A percentile compares a stretch with the other conserved stretches of the same genome.
phyloP scores from a whole-genome alignment of 345 rosid species.

The Balakata baccata region DNA sequence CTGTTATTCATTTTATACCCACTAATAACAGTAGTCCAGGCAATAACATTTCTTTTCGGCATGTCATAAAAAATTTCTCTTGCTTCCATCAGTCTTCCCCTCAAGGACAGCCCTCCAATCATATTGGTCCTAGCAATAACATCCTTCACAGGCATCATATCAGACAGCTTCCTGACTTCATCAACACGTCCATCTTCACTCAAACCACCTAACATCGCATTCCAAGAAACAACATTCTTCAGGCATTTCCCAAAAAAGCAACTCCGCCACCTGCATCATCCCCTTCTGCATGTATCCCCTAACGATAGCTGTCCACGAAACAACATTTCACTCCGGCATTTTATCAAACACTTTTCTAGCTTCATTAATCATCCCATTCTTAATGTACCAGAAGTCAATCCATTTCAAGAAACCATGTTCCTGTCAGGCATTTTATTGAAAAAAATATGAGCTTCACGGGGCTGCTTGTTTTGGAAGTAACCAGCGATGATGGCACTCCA shows the following conservation, averaged over 20 bases:
- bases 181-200: conserved; percentile 50
- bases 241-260: conserved; percentile 69
- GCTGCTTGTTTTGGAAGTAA: conserved; percentile 52
- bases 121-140: conserved; percentile 73
- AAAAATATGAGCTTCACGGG: conserved; percentile 44
- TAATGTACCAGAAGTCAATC: conserved; percentile 56
- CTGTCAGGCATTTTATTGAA: conserved; percentile 70
- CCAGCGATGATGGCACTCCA: conserved; percentile 70
- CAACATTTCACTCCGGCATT: conserved; percentile 66
- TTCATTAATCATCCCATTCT: conserved; percentile 51
- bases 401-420: conserved; percentile 69
- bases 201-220: conserved; percentile 76
- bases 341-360: conserved; percentile 54
- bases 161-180: conserved; percentile 57
- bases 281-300: conserved; percentile 66
- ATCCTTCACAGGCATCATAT: conserved; percentile 72
- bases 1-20: conserved; percentile 60
- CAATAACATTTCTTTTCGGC: conserved; percentile 57
- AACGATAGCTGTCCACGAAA: conserved; percentile 75
- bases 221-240: conserved; percentile 79
- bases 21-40: conserved; percentile 75
- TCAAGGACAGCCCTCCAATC: conserved; percentile 66
- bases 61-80: conserved; percentile 72
- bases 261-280: conserved; percentile 52
- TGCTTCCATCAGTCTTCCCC: conserved; percentile 57